These are phyloP conservation scores for Avena eriantha DNA, from an alignment of 176 grass and related monocot genomes.

Conservation along the genomic window DNA sequence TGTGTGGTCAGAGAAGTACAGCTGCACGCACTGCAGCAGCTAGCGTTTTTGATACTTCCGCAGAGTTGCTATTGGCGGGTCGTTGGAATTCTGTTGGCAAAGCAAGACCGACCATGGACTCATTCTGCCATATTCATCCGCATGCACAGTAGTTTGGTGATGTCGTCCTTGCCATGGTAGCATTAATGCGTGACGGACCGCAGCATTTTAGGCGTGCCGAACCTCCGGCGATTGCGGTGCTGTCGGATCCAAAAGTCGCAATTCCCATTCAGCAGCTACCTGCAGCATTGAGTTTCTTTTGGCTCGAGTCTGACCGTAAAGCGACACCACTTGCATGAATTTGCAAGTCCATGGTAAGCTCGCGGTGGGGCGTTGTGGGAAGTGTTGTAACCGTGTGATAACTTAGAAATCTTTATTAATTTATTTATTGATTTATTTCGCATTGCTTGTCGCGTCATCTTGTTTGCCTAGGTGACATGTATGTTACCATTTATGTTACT, in stretches of 20 bases:
- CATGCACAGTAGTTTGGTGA: background rate
- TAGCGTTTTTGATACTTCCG: background rate
- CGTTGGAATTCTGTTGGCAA: background rate
- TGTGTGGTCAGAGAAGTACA: background rate
- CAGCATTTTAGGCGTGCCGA: conserved; percentile 27
- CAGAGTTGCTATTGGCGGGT: background rate
- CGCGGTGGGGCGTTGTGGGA: no score
- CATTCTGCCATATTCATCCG: background rate
- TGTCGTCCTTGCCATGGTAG: background rate
- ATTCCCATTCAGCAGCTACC: background rate
- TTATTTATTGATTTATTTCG: no score
- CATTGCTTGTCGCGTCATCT: no score
- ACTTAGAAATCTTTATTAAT: no score
- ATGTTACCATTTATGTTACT: no score
- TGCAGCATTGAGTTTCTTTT: conserved; percentile 1
- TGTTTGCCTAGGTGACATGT: no score
- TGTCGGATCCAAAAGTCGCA: conserved; percentile 15
- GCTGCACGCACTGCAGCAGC: background rate
- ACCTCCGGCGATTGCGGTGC: conserved; percentile 18
- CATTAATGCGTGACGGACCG: background rate
- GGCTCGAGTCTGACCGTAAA: background rate
- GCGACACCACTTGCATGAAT: background rate
- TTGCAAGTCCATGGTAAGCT: no score
- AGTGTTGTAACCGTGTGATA: no score
- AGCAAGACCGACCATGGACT: background rate